Evolutionary conservation across 1,139 yeast species (phyloP).

Genomic region (Blastobotrys capitulatus): DNA sequence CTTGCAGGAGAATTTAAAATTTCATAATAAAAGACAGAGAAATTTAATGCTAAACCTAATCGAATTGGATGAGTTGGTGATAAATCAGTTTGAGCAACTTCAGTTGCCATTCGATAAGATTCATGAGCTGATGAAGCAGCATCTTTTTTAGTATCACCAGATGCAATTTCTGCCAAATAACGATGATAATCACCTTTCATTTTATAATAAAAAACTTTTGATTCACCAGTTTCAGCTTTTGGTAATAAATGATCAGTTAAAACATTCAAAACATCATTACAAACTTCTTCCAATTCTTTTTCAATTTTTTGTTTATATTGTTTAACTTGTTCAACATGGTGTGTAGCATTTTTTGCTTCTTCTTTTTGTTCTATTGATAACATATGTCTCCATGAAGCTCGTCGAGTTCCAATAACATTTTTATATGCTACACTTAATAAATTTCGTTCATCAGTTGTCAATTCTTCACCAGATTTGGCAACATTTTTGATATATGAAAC

Average conservation of each 20-base stretch:
- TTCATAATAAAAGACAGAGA: slow-evolving; percentile 97
- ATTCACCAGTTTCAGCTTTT: slow-evolving; percentile 95
- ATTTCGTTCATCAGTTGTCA: slow-evolving; percentile 97
- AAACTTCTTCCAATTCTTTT: slow-evolving; percentile 86
- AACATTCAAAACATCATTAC: slow-evolving; percentile 88
- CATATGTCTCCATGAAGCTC: slow-evolving; percentile 99
- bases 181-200: slow-evolving; percentile 99
- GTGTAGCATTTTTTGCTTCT: slow-evolving; percentile 81
- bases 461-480: slow-evolving; percentile 92
- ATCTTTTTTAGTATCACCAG: slow-evolving; percentile 87
- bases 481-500: slow-evolving; percentile 98
- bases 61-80: slow-evolving; percentile 99
- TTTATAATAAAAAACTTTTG: slow-evolving; percentile 97
- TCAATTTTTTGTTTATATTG: slow-evolving; percentile 96
- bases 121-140: slow-evolving; percentile 94
- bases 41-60: slow-evolving; percentile 95
- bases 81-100: slow-evolving; percentile 95
- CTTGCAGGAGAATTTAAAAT: slow-evolving; percentile 97
- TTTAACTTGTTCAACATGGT: slow-evolving; percentile 85
- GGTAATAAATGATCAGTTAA: slow-evolving; percentile 87
- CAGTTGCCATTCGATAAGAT: slow-evolving; percentile 94
- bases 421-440: slow-evolving; percentile 95
- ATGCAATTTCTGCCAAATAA: slow-evolving; percentile 95
- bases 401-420: slow-evolving; percentile 97
- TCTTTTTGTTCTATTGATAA: slow-evolving; percentile 98